These are phyloP conservation scores for Begonia fuchsioides DNA, from an alignment of 306 rosid genomes.

Conservation along the genomic window DNA sequence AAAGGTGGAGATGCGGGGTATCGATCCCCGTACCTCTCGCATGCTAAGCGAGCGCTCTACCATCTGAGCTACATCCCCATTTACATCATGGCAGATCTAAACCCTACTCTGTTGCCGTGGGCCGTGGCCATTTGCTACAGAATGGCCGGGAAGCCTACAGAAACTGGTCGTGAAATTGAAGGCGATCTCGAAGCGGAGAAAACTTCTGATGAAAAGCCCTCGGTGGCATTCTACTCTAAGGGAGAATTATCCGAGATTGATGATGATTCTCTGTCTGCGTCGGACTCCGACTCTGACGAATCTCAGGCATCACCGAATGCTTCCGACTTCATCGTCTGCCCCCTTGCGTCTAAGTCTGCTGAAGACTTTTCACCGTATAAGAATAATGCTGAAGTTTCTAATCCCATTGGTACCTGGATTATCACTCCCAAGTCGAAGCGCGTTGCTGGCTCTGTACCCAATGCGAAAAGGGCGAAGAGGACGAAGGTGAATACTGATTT, in stretches of 20 bases:
- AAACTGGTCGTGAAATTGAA: constrained; percentile 2
- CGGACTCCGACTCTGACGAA: constrained; percentile 27
- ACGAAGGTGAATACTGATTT: constrained; percentile 12
- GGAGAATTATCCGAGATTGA: constrained; percentile 4
- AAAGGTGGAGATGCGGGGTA: constrained; percentile 80
- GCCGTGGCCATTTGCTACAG: no score
- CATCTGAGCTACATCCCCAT: constrained; percentile 70
- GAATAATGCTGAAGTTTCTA: constrained; percentile 2
- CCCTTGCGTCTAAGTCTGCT: constrained; percentile 19
- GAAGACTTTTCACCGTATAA: constrained; percentile 8
- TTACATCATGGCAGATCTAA: no score
- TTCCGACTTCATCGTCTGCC: constrained; percentile 40
- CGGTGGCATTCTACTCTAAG: neutral
- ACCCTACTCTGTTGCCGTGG: no score
- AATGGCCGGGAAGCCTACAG: neutral
- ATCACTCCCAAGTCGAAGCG: constrained; percentile 11
- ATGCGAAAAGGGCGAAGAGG: constrained; percentile 18
- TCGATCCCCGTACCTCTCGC: constrained; percentile 91
- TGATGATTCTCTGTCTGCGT: constrained; percentile 14
- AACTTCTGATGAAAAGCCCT: neutral
- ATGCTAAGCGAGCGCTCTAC: constrained; percentile 98
- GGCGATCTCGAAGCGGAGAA: constrained; percentile 8
- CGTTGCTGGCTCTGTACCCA: constrained; percentile 5
- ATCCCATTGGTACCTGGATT: neutral
- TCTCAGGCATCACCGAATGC: constrained; percentile 21